Base-by-base conservation (phyloP, 352 stramenopile genomes). In the Phytophthora hybrid region DNA sequence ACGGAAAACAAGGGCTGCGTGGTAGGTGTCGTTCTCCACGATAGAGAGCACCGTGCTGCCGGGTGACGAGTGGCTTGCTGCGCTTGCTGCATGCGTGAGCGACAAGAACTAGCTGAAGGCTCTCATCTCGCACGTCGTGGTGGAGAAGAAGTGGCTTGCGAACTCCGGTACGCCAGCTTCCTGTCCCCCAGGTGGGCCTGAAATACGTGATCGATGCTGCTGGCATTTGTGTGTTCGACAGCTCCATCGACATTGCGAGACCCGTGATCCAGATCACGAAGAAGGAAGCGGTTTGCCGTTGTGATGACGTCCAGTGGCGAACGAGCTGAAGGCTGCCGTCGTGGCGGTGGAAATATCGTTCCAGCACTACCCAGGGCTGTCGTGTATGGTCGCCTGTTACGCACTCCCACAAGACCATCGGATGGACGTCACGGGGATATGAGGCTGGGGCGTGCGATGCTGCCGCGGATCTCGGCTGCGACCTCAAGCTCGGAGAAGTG, bases 261-360 rank as follows among this genome's bases (percentile, higher is more conserved):
- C 81, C 88, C 9, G 87, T 91, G 34, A 80, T 93, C 29, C 72
- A 86, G 29, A 82, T 95, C 44, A 67, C 68, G n/a, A 84, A 83
- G 59, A 67, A 69, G 19, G 71, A 67, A 6, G 54, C 57, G 7
- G n/a, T 52, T 94, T 57, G 62, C 76, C 1, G 79, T 93, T 2
- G 56, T 81, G 21, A 52, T 94, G 23, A 83, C 84, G 89, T 5
- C 89, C 88, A 0, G 72, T 78, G 8, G 90, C 84, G 19, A 77
- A 79, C 5, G 83, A 85, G 11, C 73, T 93, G 59, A 68, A 73
- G 14, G 64, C 69, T 51, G 69, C 64, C 11, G 69, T 90, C 14
- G 75, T 94, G 3, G 52, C 83, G 5, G 66, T 96, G 14, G 74
- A 89, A 52, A 74, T 93, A 55, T 79, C 81, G 67, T 93, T 92